Base-by-base conservation (phyloP, 257 asterid genomes). In the Cynanchum wilfordii region DNA sequence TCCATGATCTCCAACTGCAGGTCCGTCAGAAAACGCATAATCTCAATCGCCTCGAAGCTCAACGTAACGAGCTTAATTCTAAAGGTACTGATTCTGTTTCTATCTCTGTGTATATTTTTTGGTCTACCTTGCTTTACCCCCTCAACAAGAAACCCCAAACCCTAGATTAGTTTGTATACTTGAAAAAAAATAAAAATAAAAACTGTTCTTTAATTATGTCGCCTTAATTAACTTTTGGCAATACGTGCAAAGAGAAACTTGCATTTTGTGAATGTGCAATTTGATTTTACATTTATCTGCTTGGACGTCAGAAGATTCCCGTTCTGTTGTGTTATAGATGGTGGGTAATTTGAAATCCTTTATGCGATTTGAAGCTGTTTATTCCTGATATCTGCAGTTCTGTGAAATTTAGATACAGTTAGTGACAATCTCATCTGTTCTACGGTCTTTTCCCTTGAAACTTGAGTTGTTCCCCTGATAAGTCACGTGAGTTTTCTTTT, bases 11-110 rank as follows among this genome's bases (percentile, higher is more conserved):
- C 68, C 85, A 78, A 64, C 87, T 83, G 54, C 87, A 80, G 68
- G 83, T 83, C 74, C 83, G 85, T 60, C 81, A 78, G 58, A 81
- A 83, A 42, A 69, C 80, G 38, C 81, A 83, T 75, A 83, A 83
- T 76, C 87, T 83, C 78, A 81, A 83, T 44, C 87, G 87, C 11
- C 85, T 83, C 66, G 85, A 83, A 79, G 87, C 87, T 69, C 87
- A 83, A 66, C 80, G 87, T 20, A 83, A 83, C 45, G 85, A 81
- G 70, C 83, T 80, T 67, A 83, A 83, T 65, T 83, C 87, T 11
- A 79, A 81, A 78, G 87, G 87, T 82, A 7, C 45, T 16, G 10
- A 24, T 27, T 13, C 44, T 50, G 1, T 68, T 49, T n/a, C 54
- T 44, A 19, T 22, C 70, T 42, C 8, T 67, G 17, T 4, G 20